Percentiles rank a stretch among this genome's conserved stretches.
Evolutionary conservation across 2,329 filamentous ascomycete species (phyloP).

Genomic region (Beauveria sp.): DNA sequence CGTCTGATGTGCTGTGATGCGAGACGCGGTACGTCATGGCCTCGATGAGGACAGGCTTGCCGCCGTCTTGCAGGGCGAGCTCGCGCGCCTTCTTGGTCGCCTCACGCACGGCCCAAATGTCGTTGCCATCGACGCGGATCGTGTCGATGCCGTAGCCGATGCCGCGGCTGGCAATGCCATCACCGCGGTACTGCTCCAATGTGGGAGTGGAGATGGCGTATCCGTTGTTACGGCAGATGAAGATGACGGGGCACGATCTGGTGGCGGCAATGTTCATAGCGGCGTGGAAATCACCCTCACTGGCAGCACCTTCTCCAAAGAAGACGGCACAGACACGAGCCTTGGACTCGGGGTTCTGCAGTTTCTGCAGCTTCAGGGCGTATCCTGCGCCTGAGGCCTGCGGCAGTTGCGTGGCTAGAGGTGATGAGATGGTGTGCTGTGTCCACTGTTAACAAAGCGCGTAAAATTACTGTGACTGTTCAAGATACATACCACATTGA

Average conservation of each 20-base stretch:
- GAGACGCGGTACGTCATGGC: constrained; percentile 98
- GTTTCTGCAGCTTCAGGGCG: constrained; percentile 72
- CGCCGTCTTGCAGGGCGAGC: constrained; percentile 73
- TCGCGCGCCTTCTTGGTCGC: constrained; percentile 69
- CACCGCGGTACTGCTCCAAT: constrained; percentile 82
- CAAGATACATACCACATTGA: constrained; percentile 65
- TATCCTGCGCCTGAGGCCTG: constrained; percentile 85
- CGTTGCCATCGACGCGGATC: constrained; percentile 87
- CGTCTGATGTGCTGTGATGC: constrained; percentile 93
- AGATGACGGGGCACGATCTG: constrained; percentile 76
- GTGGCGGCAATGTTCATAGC: constrained; percentile 88
- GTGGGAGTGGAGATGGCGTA: constrained; percentile 88
- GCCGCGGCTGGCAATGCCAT: constrained; percentile 81
- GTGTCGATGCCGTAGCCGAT: constrained; percentile 92
- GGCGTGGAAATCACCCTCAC: constrained; percentile 86
- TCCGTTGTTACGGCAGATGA: constrained; percentile 88
- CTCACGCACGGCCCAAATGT: constrained; percentile 81
- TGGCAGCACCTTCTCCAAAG: constrained; percentile 86
- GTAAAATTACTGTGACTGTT: not conserved
- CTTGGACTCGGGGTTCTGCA: constrained; percentile 60
- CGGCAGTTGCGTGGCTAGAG: constrained; percentile 81
- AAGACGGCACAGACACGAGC: constrained; percentile 71
- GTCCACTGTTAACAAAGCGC: not conserved
- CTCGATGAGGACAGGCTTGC: constrained; percentile 78
- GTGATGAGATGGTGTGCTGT: constrained; percentile 74